Conservation (phyloP, 2,329 filamentous ascomycete genomes). For the Harringtonia lauricola region DNA sequence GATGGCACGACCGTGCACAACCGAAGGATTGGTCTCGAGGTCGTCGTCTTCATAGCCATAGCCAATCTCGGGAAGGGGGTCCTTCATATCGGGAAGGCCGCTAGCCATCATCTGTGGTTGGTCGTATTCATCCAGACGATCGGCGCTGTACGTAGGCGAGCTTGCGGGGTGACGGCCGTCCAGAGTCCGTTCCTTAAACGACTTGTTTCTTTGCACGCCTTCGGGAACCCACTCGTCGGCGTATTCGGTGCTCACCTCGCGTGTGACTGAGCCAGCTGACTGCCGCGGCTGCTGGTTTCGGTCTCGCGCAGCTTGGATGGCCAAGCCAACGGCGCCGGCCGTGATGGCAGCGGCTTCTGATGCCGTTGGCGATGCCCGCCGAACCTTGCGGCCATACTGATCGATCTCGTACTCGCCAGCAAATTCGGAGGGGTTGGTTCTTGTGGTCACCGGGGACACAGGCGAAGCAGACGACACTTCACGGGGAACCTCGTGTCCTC, state of each 20-base stretch:
- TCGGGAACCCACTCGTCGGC: slow-evolving; percentile 27
- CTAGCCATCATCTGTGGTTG: slow-evolving; percentile 52
- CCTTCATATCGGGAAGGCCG: slow-evolving; percentile 54
- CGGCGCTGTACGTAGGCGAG: slow-evolving; percentile 47
- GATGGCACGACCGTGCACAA: slow-evolving; percentile 59
- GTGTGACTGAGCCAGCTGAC: slow-evolving; percentile 17
- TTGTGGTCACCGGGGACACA: slow-evolving; percentile 2
- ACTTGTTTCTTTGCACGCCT: slow-evolving; percentile 48
- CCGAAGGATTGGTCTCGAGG: slow-evolving; percentile 73
- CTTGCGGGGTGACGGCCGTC: slow-evolving; percentile 40
- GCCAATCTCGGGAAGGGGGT: slow-evolving; percentile 70
- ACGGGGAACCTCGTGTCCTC: slow-evolving; percentile 1
- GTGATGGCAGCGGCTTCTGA: slow-evolving; percentile 45
- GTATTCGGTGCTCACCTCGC: slow-evolving; percentile 12
- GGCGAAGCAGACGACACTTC: slow-evolving; percentile 22
- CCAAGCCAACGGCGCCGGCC: slow-evolving; percentile 41
- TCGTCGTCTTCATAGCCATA: slow-evolving; percentile 51
- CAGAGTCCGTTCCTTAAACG: slow-evolving; percentile 54
- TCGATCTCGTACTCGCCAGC: slow-evolving; percentile 45
- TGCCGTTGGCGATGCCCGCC: slow-evolving; percentile 39
- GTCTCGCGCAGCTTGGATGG: slow-evolving; percentile 38
- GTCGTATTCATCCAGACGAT: slow-evolving; percentile 38
- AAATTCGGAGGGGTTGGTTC: slow-evolving; percentile 25
- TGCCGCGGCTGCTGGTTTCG: slow-evolving; percentile 26
- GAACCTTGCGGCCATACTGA: slow-evolving; percentile 45